Conservation (phyloP, 1,284 basidiomycete genomes). For the Heliocybe sulcata region DNA sequence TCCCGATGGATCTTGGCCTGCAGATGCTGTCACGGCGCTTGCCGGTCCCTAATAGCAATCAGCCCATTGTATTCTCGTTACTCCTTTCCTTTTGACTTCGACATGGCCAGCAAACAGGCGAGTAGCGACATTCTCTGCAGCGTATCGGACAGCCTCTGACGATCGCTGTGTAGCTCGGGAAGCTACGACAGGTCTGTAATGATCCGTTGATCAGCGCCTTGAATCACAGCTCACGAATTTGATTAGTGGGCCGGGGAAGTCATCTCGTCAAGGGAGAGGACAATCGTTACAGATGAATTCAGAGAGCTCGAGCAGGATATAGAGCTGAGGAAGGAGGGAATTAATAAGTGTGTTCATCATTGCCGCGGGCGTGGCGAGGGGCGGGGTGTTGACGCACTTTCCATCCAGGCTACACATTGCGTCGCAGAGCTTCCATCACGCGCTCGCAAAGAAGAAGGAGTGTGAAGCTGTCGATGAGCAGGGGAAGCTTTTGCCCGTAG, state of each 20-base stretch:
- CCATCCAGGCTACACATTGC: constrained; percentile 47
- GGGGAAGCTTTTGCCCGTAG: constrained; percentile 65
- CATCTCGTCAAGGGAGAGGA: constrained; percentile 27
- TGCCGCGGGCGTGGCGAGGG: background rate
- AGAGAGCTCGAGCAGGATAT: constrained; percentile 28
- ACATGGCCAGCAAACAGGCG: constrained; percentile 28
- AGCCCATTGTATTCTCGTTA: background rate
- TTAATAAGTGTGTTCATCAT: constrained; percentile 20
- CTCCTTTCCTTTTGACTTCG: background rate
- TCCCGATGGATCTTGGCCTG: background rate
- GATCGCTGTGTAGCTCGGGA: constrained; percentile 20
- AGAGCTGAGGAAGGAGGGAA: constrained; percentile 25
- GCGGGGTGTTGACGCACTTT: background rate
- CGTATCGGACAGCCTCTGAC: constrained; percentile 4
- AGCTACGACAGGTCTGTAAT: constrained; percentile 24
- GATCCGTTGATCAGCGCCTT: background rate
- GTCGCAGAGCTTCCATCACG: constrained; percentile 53
- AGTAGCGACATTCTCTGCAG: constrained; percentile 7
- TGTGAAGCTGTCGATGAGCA: constrained; percentile 47
- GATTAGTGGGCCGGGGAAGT: constrained; percentile 27
- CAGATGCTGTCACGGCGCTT: background rate
- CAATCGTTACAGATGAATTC: constrained; percentile 28
- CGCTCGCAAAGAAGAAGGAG: constrained; percentile 60
- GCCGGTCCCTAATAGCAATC: background rate
- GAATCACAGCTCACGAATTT: background rate